These are phyloP conservation scores for Daldinia decipiens DNA, from an alignment of 495 filamentous ascomycete genomes.

Conservation along the genomic window DNA sequence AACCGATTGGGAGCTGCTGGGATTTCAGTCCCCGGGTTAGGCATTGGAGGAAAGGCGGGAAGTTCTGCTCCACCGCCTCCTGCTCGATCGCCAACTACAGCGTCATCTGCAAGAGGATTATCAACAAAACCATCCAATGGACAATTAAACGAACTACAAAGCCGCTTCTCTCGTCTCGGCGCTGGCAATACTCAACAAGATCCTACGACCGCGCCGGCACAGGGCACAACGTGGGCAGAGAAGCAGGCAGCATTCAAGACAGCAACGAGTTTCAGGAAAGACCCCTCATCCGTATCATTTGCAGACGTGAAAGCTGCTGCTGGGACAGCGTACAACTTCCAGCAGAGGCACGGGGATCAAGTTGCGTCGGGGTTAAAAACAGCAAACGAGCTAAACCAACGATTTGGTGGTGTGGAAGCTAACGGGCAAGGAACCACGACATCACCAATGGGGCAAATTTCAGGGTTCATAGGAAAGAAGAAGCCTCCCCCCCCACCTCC, in stretches of 20 bases:
- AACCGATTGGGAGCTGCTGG: constrained; percentile 78
- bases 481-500: constrained; percentile 77
- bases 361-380: constrained; percentile 71
- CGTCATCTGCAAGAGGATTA: constrained; percentile 19
- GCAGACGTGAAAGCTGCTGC: constrained; percentile 64
- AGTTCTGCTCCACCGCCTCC: constrained; percentile 21
- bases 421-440: constrained; percentile 13
- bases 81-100: constrained; percentile 31
- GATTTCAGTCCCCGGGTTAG: constrained; percentile 82
- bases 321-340: constrained; percentile 75
- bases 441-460: constrained; percentile 42
- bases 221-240: constrained; percentile 69
- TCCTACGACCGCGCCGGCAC: constrained; percentile 45
- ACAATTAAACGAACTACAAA: constrained; percentile 73
- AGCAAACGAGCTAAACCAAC: constrained; percentile 66
- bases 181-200: constrained; percentile 43
- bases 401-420: constrained; percentile 50
- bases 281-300: constrained; percentile 67
- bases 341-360: constrained; percentile 76
- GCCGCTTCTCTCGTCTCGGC: constrained; percentile 70
- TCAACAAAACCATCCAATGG: constrained; percentile 22
- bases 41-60: constrained; percentile 64
- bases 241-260: constrained; percentile 71
- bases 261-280: constrained; percentile 62
- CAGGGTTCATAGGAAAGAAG: constrained; percentile 58